phyloP scores from a whole-genome alignment of 73 alveolate genomes.

The Paramecium primaurelia region DNA sequence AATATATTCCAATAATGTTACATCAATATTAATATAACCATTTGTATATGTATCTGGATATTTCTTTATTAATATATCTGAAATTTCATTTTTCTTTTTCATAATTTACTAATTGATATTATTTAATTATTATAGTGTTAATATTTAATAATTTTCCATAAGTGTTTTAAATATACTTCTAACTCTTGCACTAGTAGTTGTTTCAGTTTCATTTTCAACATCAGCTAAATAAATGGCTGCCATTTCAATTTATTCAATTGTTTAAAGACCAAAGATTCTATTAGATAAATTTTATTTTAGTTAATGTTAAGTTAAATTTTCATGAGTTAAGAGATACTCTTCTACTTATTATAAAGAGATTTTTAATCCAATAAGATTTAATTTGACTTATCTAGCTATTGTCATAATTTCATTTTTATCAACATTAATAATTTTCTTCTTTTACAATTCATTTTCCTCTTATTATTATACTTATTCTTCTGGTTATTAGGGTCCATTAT shows the following conservation, averaged over 20 bases:
- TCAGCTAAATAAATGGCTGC: conserved; percentile 17
- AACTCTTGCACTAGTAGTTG: conserved; percentile 13
- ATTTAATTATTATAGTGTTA: background rate
- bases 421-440: background rate
- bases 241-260: background rate
- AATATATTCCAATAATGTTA: background rate
- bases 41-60: background rate
- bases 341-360: background rate
- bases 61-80: background rate
- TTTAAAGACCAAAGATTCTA: background rate
- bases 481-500: background rate
- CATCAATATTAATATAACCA: background rate
- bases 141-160: background rate
- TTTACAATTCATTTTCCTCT: background rate
- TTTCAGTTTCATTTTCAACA: background rate
- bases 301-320: background rate
- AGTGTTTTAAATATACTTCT: conserved; percentile 4
- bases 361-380: background rate
- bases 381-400: background rate
- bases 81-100: background rate
- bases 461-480: background rate
- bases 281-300: background rate
- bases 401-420: background rate
- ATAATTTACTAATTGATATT: background rate
- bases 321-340: background rate